A percentile compares a stretch with the other conserved stretches of the same genome.
Conservation (phyloP, 208 protist genomes). For the Zelonia costaricensis region DNA sequence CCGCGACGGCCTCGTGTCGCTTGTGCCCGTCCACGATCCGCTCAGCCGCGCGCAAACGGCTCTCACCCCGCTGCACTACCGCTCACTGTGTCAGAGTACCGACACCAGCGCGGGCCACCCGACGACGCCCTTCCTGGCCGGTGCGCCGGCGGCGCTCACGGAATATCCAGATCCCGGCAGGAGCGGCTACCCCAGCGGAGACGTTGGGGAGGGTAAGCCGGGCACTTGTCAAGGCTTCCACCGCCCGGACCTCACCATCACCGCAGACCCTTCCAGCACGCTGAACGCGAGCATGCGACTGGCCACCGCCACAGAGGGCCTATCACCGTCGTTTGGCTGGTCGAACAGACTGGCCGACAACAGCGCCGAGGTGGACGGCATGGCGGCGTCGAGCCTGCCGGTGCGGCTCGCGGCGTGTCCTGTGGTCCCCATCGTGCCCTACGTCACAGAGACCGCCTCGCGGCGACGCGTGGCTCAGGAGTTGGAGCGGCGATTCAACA, state of each 20-base stretch:
- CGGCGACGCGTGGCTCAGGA: conserved; percentile 30
- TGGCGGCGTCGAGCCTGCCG: background rate
- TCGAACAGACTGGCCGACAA: background rate
- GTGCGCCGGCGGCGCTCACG: no score
- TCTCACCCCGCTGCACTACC: conserved; percentile 24
- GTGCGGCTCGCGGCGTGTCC: conserved; percentile 42
- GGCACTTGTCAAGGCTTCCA: no score
- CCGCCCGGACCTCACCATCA: no score
- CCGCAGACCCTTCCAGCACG: no score
- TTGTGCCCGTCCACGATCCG: background rate
- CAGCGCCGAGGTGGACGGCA: background rate
- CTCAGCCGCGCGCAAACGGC: conserved; percentile 22
- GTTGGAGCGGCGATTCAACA: conserved; percentile 25
- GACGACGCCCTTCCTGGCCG: no score
- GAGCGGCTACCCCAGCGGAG: no score
- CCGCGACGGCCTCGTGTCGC: background rate
- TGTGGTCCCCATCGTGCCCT: conserved; percentile 55
- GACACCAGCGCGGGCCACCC: conserved; percentile 4
- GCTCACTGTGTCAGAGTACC: conserved; percentile 14
- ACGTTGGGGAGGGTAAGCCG: no score
- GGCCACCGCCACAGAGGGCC: no score
- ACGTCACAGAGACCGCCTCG: conserved; percentile 29
- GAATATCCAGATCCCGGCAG: no score
- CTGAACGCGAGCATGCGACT: no score
- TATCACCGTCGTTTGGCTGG: no score